Percentiles rank a stretch among this genome's conserved stretches.
Conservation (phyloP, 2,329 filamentous ascomycete genomes). For the Fragosphaeria purpurea region DNA sequence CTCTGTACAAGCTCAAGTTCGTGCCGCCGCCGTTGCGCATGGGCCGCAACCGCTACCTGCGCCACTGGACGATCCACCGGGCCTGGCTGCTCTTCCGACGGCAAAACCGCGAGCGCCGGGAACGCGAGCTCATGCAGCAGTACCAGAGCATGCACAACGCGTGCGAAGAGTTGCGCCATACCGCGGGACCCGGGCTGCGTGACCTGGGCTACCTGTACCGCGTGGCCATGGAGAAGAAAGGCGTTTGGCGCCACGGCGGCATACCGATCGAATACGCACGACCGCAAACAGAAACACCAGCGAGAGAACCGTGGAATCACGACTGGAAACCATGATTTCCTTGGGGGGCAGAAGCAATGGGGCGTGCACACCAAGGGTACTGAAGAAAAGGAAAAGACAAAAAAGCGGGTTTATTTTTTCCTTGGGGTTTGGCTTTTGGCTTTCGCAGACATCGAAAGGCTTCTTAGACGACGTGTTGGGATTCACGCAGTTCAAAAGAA, state of each 20-base stretch:
- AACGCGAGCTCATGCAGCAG: slow-evolving; percentile 64
- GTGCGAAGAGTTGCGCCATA: slow-evolving; percentile 69
- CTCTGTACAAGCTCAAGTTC: slow-evolving; percentile 21
- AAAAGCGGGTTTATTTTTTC: too few relatives aligned
- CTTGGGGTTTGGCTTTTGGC: too few relatives aligned
- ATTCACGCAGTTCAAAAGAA: too few relatives aligned
- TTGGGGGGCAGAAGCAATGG: slow-evolving; percentile 3
- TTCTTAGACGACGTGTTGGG: too few relatives aligned
- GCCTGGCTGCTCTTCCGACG: slow-evolving; percentile 78
- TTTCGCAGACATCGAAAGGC: too few relatives aligned
- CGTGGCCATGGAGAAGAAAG: slow-evolving; percentile 84
- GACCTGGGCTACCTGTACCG: slow-evolving; percentile 69
- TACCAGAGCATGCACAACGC: slow-evolving; percentile 76
- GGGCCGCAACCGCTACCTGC: slow-evolving; percentile 74
- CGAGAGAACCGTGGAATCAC: slow-evolving; percentile 79
- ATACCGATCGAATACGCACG: slow-evolving; percentile 89
- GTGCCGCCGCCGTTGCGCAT: slow-evolving; percentile 66
- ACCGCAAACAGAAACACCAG: slow-evolving; percentile 73
- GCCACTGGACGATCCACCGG: slow-evolving; percentile 98
- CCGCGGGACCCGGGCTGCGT: slow-evolving; percentile 44
- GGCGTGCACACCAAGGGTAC: not conserved
- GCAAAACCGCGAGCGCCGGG: slow-evolving; percentile 52
- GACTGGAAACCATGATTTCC: slow-evolving; percentile 60
- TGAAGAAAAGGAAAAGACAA: not conserved
- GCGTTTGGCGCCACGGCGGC: slow-evolving; percentile 59